phyloP scores from a whole-genome alignment of 2,329 filamentous ascomycete genomes.

The Rhynchosporium secalis region DNA sequence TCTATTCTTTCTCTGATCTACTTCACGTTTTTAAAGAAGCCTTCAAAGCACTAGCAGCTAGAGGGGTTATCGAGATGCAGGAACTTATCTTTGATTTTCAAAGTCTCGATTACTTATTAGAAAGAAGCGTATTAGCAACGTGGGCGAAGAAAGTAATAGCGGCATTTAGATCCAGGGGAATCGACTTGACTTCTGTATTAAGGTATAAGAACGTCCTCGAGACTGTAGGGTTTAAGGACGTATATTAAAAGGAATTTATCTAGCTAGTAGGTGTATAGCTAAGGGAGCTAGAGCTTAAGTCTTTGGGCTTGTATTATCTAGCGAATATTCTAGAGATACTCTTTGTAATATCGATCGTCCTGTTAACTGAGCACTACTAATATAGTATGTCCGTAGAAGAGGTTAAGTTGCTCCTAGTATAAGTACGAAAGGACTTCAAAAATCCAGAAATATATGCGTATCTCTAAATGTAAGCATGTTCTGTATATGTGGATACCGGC shows the following conservation, averaged over 20 bases:
- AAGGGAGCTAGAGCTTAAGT: background rate
- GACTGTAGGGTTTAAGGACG: conserved; percentile 5
- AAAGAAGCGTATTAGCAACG: background rate
- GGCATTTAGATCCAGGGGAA: conserved; percentile 10
- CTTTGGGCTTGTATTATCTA: background rate
- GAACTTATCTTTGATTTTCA: conserved; percentile 14
- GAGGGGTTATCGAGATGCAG: conserved; percentile 14
- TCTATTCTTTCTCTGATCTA: conserved; percentile 11
- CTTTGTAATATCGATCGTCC: conserved; percentile 9
- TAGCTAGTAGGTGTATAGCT: conserved; percentile 4
- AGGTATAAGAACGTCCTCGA: conserved; percentile 12
- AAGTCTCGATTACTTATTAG: conserved; percentile 1
- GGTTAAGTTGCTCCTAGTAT: conserved; percentile 1
- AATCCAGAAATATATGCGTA: conserved; percentile 8
- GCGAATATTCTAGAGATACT: conserved; percentile 3
- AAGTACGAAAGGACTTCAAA: conserved; percentile 2
- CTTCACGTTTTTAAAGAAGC: conserved; percentile 11
- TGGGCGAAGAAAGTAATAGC: conserved; percentile 5
- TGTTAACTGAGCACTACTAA: background rate
- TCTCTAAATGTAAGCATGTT: conserved; percentile 4
- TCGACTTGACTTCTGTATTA: conserved; percentile 12
- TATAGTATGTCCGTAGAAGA: background rate
- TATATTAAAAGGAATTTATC: conserved; percentile 4
- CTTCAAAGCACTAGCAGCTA: conserved; percentile 10
- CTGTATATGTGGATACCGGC: background rate